Conservation (phyloP, 768 basidiomycete species). For the Termitomyces sp. region DNA sequence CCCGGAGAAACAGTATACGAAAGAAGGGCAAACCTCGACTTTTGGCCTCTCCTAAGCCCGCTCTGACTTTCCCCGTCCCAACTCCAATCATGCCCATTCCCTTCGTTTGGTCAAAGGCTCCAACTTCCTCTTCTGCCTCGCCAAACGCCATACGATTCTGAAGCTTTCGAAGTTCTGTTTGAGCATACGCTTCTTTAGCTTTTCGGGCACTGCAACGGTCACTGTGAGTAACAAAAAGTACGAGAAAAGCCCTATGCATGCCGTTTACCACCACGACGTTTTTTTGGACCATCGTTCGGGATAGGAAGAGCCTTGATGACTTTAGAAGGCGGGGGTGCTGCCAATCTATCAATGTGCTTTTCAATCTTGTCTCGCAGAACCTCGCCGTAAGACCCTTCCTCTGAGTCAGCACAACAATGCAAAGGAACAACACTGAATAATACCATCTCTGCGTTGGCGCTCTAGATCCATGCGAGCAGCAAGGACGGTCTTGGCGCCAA, state of each 20-base stretch:
- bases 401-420: background rate
- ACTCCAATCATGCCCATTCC: conserved; percentile 96
- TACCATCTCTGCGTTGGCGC: conserved; percentile 75
- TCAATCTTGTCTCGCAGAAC: conserved; percentile 84
- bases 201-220: conserved; percentile 70
- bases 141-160: conserved; percentile 98
- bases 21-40: conserved; percentile 64
- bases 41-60: conserved; percentile 81
- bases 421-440: background rate
- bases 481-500: conserved; percentile 87
- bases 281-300: conserved; percentile 93
- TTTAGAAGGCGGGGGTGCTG: conserved; percentile 92
- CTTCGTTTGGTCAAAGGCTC: conserved; percentile 96
- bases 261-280: conserved; percentile 94
- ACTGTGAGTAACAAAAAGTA: background rate
- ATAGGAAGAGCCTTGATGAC: conserved; percentile 90
- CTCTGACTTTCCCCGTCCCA: conserved; percentile 83
- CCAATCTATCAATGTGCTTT: conserved; percentile 83
- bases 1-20: background rate
- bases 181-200: conserved; percentile 97
- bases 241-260: conserved; percentile 23
- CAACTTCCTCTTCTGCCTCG: conserved; percentile 92
- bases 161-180: conserved; percentile 93
- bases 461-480: conserved; percentile 95
- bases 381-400: conserved; percentile 71